Evolutionary conservation across 306 rosid genomes (phyloP), one percentile per base, ranked within the genome.

Genomic region (Pyrus betulifolia): DNA sequence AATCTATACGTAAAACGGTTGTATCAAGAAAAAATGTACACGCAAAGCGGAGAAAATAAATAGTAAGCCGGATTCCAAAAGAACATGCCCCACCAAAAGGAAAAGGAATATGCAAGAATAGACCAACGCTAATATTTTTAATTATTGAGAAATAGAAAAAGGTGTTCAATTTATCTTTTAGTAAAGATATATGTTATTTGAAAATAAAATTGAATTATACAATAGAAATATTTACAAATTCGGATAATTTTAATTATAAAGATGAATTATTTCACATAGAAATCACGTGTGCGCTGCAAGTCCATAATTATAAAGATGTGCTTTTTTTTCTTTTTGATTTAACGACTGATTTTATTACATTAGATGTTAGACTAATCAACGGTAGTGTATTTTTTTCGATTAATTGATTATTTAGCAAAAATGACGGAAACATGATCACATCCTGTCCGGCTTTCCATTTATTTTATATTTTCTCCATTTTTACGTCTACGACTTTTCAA

Each of bases 381-480:
- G 25, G 25, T 23, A 1, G 25, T 23, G 25, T 23, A 35, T 35
- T 35, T 38, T 38, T 35, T 6, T 35, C 0, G 2, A 35, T 35
- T 35, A 35, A 35, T 35, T 35, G 3, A 42, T 69, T 70, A 49
- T 64, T 22, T 9, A 57, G 57, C 46, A 66, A 51, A 4, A 51
- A 67, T 80, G 84, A 76, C 38, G 75, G 69, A 15, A 76, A 71
- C 23, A 76, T 89, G 96, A 84, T 84, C 83, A 89, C 91, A 89
- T 38, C 42, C 42, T 38, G 42, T 38, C 42, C 42, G 42, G 42
- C 42, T 38, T 38, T 38, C 42, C 10, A 38, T 38, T 38, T 38
- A 38, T 38, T 38, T 38, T 38, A 38, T 38, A 38, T 7, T 42
- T 67, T 52, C 28, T 42, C 61, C 58, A 4, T 70, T 59, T 40